Conservation (phyloP, 139 green algal genomes). For the Deuterostichococcus epilithicus region DNA sequence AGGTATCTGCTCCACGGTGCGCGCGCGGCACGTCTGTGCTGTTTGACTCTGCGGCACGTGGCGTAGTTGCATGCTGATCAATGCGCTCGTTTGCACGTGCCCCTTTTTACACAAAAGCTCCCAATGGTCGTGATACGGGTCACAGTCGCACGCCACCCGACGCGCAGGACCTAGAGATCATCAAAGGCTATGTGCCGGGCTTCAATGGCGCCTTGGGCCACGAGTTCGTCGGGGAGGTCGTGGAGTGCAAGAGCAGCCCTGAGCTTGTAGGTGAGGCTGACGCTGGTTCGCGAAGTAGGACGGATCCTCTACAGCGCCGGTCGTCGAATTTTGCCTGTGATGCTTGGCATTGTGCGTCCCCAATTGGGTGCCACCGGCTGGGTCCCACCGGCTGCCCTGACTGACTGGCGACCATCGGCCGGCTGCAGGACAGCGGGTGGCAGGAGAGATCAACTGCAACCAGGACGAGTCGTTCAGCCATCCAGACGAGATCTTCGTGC, state of each 20-base stretch:
- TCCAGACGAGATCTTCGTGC: constrained; percentile 42
- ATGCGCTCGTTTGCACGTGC: background rate
- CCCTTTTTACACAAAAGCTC: background rate
- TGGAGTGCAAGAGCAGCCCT: background rate
- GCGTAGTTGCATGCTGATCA: background rate
- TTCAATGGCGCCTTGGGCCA: constrained; percentile 62
- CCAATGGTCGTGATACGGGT: background rate
- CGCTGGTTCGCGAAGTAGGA: no score
- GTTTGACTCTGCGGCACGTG: background rate
- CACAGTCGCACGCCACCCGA: background rate
- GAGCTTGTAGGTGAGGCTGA: background rate
- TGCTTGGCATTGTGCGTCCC: constrained; percentile 13
- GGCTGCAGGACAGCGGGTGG: constrained; percentile 49
- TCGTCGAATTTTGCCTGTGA: no score
- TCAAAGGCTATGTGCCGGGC: constrained; percentile 62
- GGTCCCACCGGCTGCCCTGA: no score
- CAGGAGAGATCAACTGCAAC: constrained; percentile 74
- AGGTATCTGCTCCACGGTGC: constrained; percentile 22
- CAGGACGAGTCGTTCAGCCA: constrained; percentile 30
- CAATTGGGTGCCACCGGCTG: no score
- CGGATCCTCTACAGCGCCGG: no score
- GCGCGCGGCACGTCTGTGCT: background rate
- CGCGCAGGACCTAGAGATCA: constrained; percentile 67
- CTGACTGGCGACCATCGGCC: no score
- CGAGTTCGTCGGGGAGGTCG: constrained; percentile 67